Evolutionary conservation across 306 rosid genomes (phyloP), one percentile per base, ranked within the genome.

Genomic region (Senna tora): DNA sequence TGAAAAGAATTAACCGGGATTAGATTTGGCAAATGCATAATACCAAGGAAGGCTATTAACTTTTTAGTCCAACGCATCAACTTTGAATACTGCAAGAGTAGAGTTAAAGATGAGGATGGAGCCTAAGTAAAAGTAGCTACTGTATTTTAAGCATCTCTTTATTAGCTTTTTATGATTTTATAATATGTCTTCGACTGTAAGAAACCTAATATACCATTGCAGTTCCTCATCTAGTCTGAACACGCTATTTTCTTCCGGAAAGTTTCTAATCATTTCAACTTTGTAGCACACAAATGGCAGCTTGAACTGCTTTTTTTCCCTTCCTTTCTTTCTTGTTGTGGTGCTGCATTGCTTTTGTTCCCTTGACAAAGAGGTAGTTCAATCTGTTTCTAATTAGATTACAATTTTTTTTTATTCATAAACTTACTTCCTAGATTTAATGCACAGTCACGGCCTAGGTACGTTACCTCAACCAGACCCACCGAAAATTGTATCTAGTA

Each of bases 21-120:
- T 42, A 56, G 32, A 80, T 46, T 63, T 75, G 38, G 49, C 30
- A 25, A 25, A 1, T 25, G 30, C 30, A 25, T 25, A 3, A 25
- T 25, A 25, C 30, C 3, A 25, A 25, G 30, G 30, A 25, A 25
- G 2, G 30, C 30, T 25, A 3, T 25, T 25, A 25, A 25, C n/a
- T n/a, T n/a, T n/a, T 25, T 25, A 25, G 30, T 25, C 3, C 30
- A 25, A 25, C 30, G n/a, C n/a, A 25, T 25, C 30, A 25, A 25
- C 30, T 25, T 25, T 25, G 3, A 3, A 25, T 25, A 42, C 4
- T 15, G 15, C 47, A 10, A 42, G 50, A 50, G 28, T 52, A 72
- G 25, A 14, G 28, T 41, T 61, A 73, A 79, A 83, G 84, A 42
- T 72, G 77, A 57, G 63, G 60, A 76, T 46, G 65, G 62, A 53